These are phyloP conservation scores for Huntiella omanensis DNA, from an alignment of 2,329 filamentous ascomycete genomes.

Conservation along the genomic window DNA sequence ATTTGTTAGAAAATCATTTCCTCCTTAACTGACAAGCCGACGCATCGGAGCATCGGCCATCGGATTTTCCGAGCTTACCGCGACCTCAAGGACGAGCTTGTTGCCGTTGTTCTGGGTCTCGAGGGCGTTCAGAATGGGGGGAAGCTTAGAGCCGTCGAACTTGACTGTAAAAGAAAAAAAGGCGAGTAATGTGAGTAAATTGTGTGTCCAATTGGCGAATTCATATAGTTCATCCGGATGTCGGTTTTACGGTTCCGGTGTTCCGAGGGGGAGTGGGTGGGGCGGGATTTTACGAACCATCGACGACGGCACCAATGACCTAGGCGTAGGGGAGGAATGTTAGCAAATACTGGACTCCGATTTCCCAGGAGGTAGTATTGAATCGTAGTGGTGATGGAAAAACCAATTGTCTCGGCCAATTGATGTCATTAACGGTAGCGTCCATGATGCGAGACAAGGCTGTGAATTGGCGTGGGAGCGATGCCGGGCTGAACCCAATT, in stretches of 20 bases:
- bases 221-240: slow-evolving; percentile 1
- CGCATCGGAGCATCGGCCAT: slow-evolving; percentile 11
- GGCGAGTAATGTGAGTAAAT: slow-evolving; percentile 8
- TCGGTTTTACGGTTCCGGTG: slow-evolving; percentile 9
- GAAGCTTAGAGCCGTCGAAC: slow-evolving; percentile 86
- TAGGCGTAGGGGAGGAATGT: slow-evolving; percentile 34
- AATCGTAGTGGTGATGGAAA: no score
- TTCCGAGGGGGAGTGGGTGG: slow-evolving; percentile 12
- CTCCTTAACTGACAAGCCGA: not conserved
- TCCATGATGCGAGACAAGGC: slow-evolving; percentile 1
- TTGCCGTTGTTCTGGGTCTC: slow-evolving; percentile 78
- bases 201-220: slow-evolving; percentile 7
- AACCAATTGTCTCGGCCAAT: no score
- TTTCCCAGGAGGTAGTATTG: no score
- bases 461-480: not conserved
- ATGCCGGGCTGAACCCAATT: not conserved
- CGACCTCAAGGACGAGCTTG: slow-evolving; percentile 90
- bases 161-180: slow-evolving; percentile 47
- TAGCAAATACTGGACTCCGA: slow-evolving; percentile 14
- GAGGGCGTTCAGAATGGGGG: slow-evolving; percentile 93
- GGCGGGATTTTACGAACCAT: slow-evolving; percentile 46
- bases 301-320: slow-evolving; percentile 98
- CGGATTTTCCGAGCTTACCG: slow-evolving; percentile 39
- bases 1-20: slow-evolving; percentile 15
- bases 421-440: no score